Evolutionary conservation across 2,329 filamentous ascomycete genomes (phyloP).

Genomic region (Penicillium sp.): DNA sequence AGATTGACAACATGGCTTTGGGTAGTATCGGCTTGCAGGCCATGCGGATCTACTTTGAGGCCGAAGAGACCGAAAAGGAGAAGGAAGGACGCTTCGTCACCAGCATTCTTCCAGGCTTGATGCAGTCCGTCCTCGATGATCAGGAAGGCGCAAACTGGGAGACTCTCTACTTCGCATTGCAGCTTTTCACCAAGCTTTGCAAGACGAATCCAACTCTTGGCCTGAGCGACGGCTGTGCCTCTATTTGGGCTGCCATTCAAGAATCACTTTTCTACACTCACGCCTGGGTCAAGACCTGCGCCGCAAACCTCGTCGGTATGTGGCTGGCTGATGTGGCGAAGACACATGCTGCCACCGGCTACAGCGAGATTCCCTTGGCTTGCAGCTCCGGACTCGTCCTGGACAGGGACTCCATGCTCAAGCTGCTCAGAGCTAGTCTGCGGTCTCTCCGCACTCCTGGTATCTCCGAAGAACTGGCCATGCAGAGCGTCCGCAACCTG

Average conservation of each 20-base stretch:
- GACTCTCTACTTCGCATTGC: slow-evolving; percentile 74
- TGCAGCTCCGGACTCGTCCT: slow-evolving; percentile 76
- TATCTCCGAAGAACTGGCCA: slow-evolving; percentile 75
- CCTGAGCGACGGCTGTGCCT: slow-evolving; percentile 64
- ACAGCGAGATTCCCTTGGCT: slow-evolving; percentile 64
- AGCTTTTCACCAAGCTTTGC: slow-evolving; percentile 70
- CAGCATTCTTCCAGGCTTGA: slow-evolving; percentile 60
- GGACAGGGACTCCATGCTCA: slow-evolving; percentile 66
- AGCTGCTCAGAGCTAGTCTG: slow-evolving; percentile 63
- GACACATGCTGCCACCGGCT: slow-evolving; percentile 60
- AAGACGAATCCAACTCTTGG: slow-evolving; percentile 68
- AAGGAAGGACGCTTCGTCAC: slow-evolving; percentile 71
- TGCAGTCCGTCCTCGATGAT: slow-evolving; percentile 58
- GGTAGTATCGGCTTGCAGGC: slow-evolving; percentile 77
- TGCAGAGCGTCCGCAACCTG: slow-evolving; percentile 79
- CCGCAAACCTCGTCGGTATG: slow-evolving; percentile 74
- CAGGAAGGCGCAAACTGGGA: slow-evolving; percentile 66
- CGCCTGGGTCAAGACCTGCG: slow-evolving; percentile 75
- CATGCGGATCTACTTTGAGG: slow-evolving; percentile 83
- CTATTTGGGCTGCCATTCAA: slow-evolving; percentile 75
- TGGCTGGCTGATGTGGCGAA: slow-evolving; percentile 81
- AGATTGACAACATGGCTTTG: slow-evolving; percentile 73
- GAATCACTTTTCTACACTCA: slow-evolving; percentile 75
- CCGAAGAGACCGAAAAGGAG: slow-evolving; percentile 66
- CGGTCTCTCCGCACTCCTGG: slow-evolving; percentile 66